These are phyloP conservation scores for Marasmius oreades DNA, from an alignment of 1,284 basidiomycete species.

Conservation along the genomic window DNA sequence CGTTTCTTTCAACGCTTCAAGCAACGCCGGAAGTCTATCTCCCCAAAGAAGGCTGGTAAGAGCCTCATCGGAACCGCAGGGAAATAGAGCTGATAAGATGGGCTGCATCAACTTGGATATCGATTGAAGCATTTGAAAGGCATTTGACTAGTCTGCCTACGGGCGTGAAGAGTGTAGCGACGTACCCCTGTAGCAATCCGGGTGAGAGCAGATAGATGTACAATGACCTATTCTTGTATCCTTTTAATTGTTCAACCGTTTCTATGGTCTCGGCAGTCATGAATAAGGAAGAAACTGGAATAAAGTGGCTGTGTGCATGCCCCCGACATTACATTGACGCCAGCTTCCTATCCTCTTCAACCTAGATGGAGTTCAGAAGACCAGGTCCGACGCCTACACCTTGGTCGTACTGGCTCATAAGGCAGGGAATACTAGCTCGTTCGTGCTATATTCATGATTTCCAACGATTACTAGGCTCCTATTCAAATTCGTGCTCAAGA, in stretches of 20 bases:
- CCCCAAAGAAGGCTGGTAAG: slow-evolving; percentile 51
- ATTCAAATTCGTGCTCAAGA: slow-evolving; percentile 78
- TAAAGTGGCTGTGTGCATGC: no score
- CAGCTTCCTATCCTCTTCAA: background rate
- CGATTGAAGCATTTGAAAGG: slow-evolving; percentile 38
- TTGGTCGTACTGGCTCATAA: slow-evolving; percentile 66
- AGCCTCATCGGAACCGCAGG: slow-evolving; percentile 62
- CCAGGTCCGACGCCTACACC: slow-evolving; percentile 42
- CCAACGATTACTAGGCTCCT: slow-evolving; percentile 41
- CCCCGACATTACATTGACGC: no score
- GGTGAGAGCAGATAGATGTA: slow-evolving; percentile 64
- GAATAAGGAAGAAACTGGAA: background rate
- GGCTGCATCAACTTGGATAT: slow-evolving; percentile 65
- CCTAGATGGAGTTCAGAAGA: background rate
- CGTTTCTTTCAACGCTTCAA: slow-evolving; percentile 49
- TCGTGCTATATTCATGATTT: background rate
- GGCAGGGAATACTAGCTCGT: slow-evolving; percentile 35
- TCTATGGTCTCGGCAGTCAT: background rate
- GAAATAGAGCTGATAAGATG: slow-evolving; percentile 71
- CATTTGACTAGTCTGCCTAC: slow-evolving; percentile 50
- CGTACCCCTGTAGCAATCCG: slow-evolving; percentile 51
- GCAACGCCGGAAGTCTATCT: slow-evolving; percentile 51
- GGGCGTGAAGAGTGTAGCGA: slow-evolving; percentile 10
- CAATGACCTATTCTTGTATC: slow-evolving; percentile 71
- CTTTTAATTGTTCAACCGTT: slow-evolving; percentile 43